Percentiles rank a stretch among this genome's conserved stretches.
These are phyloP conservation scores for Zalaria sp. DNA, from an alignment of 2,329 filamentous ascomycete genomes.

Conservation along the genomic window DNA sequence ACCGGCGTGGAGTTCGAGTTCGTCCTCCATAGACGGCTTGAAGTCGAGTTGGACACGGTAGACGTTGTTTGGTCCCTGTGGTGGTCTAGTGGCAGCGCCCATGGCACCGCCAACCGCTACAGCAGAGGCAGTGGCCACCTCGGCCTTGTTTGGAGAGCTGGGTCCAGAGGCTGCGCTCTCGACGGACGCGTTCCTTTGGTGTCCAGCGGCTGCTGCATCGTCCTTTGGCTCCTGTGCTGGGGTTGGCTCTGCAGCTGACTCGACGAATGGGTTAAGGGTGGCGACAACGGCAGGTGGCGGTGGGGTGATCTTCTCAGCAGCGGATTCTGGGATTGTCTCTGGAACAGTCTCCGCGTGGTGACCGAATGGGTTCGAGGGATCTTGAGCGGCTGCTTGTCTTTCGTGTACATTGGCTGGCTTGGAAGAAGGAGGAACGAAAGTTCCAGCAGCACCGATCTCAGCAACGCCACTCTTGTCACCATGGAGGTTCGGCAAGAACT, in stretches of 20 bases:
- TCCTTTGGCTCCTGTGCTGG: slow-evolving; percentile 9
- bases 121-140: slow-evolving; percentile 16
- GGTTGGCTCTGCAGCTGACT: not conserved
- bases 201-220: slow-evolving; percentile 6
- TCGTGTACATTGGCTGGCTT: slow-evolving; percentile 24
- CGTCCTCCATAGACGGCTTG: slow-evolving; percentile 81
- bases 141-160: slow-evolving; percentile 10
- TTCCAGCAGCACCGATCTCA: slow-evolving; percentile 16
- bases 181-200: slow-evolving; percentile 2
- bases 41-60: slow-evolving; percentile 94
- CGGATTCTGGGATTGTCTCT: slow-evolving; percentile 19
- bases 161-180: slow-evolving; percentile 3
- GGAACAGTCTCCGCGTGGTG: slow-evolving; percentile 22
- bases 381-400: slow-evolving; percentile 15
- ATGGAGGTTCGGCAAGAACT: slow-evolving; percentile 58
- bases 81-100: slow-evolving; percentile 31
- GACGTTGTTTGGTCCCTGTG: slow-evolving; percentile 44
- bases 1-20: slow-evolving; percentile 67
- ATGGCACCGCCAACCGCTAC: slow-evolving; percentile 25
- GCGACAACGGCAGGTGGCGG: slow-evolving; percentile 7
- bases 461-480: slow-evolving; percentile 23
- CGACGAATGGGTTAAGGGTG: slow-evolving; percentile 15
- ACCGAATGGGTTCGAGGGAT: slow-evolving; percentile 21
- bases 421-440: slow-evolving; percentile 7
- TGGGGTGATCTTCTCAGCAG: slow-evolving; percentile 13